These are phyloP conservation scores for Neonectria hederae DNA, from an alignment of 2,329 filamentous ascomycete genomes.

Conservation along the genomic window DNA sequence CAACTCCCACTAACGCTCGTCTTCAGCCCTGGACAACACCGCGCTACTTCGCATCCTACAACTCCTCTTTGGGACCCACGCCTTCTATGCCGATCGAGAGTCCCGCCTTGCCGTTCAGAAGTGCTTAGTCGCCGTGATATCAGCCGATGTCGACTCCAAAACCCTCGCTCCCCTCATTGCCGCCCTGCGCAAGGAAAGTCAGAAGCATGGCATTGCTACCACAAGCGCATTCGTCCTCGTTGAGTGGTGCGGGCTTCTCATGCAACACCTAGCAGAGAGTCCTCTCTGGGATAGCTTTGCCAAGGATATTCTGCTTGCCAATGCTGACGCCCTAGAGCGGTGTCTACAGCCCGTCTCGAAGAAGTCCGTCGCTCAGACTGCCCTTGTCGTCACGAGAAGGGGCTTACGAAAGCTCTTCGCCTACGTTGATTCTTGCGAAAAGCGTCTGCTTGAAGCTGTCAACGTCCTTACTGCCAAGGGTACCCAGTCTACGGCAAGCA, in stretches of 20 bases:
- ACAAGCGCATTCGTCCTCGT: conserved; percentile 87
- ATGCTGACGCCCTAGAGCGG: conserved; percentile 80
- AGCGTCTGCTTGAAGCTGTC: conserved; percentile 71
- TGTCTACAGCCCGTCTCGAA: conserved; percentile 75
- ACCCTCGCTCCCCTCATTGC: conserved; percentile 72
- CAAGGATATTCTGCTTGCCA: conserved; percentile 71
- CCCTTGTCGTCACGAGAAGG: conserved; percentile 80
- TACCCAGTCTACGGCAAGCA: conserved; percentile 69
- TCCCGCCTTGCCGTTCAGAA: conserved; percentile 85
- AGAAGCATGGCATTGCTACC: conserved; percentile 80
- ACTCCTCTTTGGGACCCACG: conserved; percentile 86
- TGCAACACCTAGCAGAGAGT: conserved; percentile 74
- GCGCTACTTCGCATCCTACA: conserved; percentile 68
- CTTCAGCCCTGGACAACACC: conserved; percentile 57
- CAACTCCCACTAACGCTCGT: conserved; percentile 30
- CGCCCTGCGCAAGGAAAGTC: conserved; percentile 75
- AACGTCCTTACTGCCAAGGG: conserved; percentile 75
- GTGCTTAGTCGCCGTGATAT: conserved; percentile 77
- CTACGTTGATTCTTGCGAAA: conserved; percentile 62
- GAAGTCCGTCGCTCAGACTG: conserved; percentile 74
- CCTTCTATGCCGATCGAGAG: conserved; percentile 84
- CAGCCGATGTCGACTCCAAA: conserved; percentile 61
- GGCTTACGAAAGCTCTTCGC: conserved; percentile 80
- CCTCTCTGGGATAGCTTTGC: conserved; percentile 72
- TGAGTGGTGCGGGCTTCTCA: conserved; percentile 86